Conservation (phyloP, 257 asterid genomes). For the Solanum dulcamara region DNA sequence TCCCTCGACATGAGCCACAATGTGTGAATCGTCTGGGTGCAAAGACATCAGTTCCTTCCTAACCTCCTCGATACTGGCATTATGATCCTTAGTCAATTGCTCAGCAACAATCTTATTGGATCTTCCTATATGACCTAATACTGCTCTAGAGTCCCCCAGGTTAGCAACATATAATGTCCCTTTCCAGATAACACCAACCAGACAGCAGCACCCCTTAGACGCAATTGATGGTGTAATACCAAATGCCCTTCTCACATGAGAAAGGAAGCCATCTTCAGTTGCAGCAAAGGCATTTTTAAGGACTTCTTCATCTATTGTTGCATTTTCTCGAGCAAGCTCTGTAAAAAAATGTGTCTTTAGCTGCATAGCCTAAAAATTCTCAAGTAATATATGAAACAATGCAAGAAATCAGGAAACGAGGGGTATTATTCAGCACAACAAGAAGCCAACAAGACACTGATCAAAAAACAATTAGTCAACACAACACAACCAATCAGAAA, state of each 20-base stretch:
- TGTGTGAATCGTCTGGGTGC: conserved; percentile 60
- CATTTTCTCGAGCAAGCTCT: conserved; percentile 55
- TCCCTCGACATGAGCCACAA: conserved; percentile 40
- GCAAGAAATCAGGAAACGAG: neutral
- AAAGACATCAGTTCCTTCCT: conserved; percentile 45
- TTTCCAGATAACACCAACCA: conserved; percentile 70
- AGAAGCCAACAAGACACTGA: neutral
- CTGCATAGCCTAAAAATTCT: neutral
- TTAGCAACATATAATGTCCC: conserved; percentile 51
- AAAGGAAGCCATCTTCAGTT: conserved; percentile 54
- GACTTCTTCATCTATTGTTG: conserved; percentile 42
- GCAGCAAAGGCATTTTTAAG: conserved; percentile 41
- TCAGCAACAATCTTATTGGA: conserved; percentile 46
- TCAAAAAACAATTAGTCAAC: neutral
- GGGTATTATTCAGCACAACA: neutral
- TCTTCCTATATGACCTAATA: conserved; percentile 41
- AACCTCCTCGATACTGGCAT: conserved; percentile 54
- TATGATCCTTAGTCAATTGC: conserved; percentile 70
- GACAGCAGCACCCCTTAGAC: conserved; percentile 66
- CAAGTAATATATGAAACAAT: neutral
- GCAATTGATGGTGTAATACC: conserved; percentile 34
- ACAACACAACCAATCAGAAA: neutral
- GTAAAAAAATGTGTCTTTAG: conserved; percentile 6
- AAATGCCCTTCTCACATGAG: conserved; percentile 38
- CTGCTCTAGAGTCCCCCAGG: conserved; percentile 88